Base-by-base conservation (phyloP, 805 yeast genomes). In the Candida sithepensis region DNA sequence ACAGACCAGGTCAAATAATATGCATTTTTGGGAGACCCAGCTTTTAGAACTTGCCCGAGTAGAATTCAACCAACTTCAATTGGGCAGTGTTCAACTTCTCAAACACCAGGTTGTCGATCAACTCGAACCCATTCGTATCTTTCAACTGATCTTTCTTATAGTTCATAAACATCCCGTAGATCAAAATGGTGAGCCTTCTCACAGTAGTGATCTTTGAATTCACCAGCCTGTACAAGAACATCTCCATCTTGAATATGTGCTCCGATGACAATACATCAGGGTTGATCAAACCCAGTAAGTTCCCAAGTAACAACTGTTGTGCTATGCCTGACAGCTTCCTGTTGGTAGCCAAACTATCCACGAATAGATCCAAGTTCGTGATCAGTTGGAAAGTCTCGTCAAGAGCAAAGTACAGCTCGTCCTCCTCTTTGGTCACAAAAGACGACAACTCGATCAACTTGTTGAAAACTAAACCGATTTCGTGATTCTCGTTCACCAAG, bases 1-100 rank as follows among this genome's bases (percentile, higher is more conserved):
- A n/a, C n/a, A n/a, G n/a, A n/a, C n/a, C n/a, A n/a, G n/a, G n/a
- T n/a, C n/a, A n/a, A n/a, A n/a, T n/a, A n/a, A n/a, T n/a, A n/a
- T n/a, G n/a, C n/a, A n/a, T n/a, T n/a, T n/a, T n/a, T n/a, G n/a
- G n/a, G n/a, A n/a, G n/a, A n/a, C n/a, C n/a, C n/a, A n/a, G 26
- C 13, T 21, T 19, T 21, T 19, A 37, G 26, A 37, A 16, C 20
- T 45, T 42, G 19, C 47, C 50, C 46, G 69, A 65, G 56, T 77
- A 79, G 51, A 73, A 72, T 46, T 77, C 75, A 14, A 79, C 70
- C 43, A 80, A 59, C 50, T 71, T 75, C 45, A 61, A 63, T 47
- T 79, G 83, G 1, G 78, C 68, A 2, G 57, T 48, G 16, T 73
- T 62, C 34, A 78, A 58, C 47, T 65, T 67, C 30, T 59, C 65